Percentiles rank a stretch among this genome's conserved stretches.
phyloP scores from a whole-genome alignment of 768 basidiomycete species.

The Suillus placidus region DNA sequence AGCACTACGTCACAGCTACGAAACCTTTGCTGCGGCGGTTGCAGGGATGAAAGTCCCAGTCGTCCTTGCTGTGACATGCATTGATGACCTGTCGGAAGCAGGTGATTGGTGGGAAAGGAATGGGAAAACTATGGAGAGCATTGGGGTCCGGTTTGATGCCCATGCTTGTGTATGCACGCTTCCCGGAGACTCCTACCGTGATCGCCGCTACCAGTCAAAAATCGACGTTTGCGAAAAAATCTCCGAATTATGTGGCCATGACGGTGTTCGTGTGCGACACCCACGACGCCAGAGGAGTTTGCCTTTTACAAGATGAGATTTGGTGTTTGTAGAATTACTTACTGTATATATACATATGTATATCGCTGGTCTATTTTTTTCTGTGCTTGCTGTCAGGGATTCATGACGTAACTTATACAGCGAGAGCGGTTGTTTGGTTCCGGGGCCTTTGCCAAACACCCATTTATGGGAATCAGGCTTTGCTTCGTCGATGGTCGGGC shows the following conservation, averaged over 20 bases:
- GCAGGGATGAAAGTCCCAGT: slow-evolving; percentile 38
- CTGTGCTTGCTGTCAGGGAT: not conserved
- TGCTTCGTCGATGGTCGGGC: slow-evolving; percentile 2
- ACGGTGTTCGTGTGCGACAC: not conserved
- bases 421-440: slow-evolving; percentile 18
- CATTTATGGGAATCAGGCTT: slow-evolving; percentile 20
- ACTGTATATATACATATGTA: not conserved
- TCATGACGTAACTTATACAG: not conserved
- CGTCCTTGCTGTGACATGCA: slow-evolving; percentile 40
- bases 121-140: slow-evolving; percentile 16
- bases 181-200: slow-evolving; percentile 2
- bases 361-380: not conserved
- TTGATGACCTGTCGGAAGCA: slow-evolving; percentile 33
- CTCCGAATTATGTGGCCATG: not conserved
- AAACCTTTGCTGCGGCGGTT: slow-evolving; percentile 32
- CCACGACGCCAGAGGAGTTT: slow-evolving; percentile 2
- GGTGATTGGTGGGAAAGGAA: slow-evolving; percentile 38
- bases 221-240: slow-evolving; percentile 2
- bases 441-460: slow-evolving; percentile 24
- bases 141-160: slow-evolving; percentile 30
- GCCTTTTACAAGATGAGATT: not conserved
- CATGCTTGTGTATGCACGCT: slow-evolving; percentile 27
- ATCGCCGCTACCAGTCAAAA: slow-evolving; percentile 4
- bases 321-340: not conserved
- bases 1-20: slow-evolving; percentile 22